phyloP scores from a whole-genome alignment of 768 basidiomycete species.

The Gymnopilus junonius region DNA sequence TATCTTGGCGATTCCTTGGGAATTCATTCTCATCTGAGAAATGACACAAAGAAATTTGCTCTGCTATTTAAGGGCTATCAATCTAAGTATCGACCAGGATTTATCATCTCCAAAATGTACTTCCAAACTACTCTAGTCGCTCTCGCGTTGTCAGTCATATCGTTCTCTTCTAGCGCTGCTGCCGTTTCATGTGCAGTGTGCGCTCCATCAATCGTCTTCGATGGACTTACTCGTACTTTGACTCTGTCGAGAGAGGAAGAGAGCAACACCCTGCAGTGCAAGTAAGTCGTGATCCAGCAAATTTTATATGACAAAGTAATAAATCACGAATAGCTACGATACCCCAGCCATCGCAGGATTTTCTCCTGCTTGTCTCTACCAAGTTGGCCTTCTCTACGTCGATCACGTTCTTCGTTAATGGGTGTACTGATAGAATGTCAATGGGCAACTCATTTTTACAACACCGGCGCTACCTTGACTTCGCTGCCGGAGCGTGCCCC shows the following conservation, averaged over 20 bases:
- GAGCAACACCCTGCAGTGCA: slow-evolving; percentile 14
- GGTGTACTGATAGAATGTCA: slow-evolving; percentile 8
- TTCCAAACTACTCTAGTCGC: not conserved
- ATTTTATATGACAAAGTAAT: not conserved
- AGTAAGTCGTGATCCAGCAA: not conserved
- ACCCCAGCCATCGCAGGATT: slow-evolving; percentile 14
- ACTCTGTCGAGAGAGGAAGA: slow-evolving; percentile 10
- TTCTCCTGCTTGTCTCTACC: slow-evolving; percentile 7
- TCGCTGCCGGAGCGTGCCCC: slow-evolving; percentile 7
- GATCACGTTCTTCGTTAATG: not conserved
- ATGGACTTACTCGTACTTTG: slow-evolving; percentile 1
- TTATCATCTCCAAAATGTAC: not conserved
- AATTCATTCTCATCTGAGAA: not conserved
- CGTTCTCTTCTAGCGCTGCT: not conserved
- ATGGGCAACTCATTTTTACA: slow-evolving; percentile 12
- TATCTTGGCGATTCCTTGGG: not conserved
- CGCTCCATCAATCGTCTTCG: slow-evolving; percentile 4
- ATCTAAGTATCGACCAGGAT: not conserved
- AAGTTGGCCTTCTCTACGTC: not conserved
- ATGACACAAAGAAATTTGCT: not conserved
- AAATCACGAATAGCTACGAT: slow-evolving; percentile 3
- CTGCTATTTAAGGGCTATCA: not conserved
- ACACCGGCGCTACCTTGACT: slow-evolving; percentile 5
- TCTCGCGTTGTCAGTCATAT: not conserved
- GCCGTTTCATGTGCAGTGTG: slow-evolving; percentile 13